phyloP scores from a whole-genome alignment of 306 rosid species.

The Quercus suber region DNA sequence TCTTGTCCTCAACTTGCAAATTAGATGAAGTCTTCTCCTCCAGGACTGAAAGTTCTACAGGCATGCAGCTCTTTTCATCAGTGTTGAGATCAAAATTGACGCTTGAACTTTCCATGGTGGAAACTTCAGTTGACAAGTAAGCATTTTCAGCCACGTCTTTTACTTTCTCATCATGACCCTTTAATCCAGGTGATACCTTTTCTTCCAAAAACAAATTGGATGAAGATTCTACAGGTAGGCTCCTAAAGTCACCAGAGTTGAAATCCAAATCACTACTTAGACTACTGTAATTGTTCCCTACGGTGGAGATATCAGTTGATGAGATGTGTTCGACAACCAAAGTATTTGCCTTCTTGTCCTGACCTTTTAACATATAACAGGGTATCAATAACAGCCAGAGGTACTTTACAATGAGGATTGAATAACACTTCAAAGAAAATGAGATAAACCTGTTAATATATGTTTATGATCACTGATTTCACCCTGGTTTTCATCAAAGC shows the following conservation, averaged over 20 bases:
- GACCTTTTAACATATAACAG: conserved; percentile 58
- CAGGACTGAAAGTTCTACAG: conserved; percentile 28
- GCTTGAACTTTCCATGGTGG: conserved; percentile 36
- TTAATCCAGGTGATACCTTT: conserved; percentile 11
- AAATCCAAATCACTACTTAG: conserved; percentile 10
- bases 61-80: conserved; percentile 21
- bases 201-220: conserved; percentile 6
- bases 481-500: conserved; percentile 23
- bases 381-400: conserved; percentile 39
- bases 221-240: conserved; percentile 19
- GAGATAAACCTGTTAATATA: conserved; percentile 46
- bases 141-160: conserved; percentile 24
- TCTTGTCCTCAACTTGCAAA: conserved; percentile 27
- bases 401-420: conserved; percentile 1
- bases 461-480: conserved; percentile 21
- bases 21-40: conserved; percentile 26
- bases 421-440: conserved; percentile 21
- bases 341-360: conserved; percentile 39
- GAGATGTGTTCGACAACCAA: conserved; percentile 2
- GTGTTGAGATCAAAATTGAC: conserved; percentile 12
- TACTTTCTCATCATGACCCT: conserved; percentile 32
- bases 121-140: conserved; percentile 23
- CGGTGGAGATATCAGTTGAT: conserved; percentile 1
- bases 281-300: conserved; percentile 18
- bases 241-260: conserved; percentile 20